Base-by-base conservation (phyloP, 805 yeast genomes). In the Myxozyma vanderwaltii region DNA sequence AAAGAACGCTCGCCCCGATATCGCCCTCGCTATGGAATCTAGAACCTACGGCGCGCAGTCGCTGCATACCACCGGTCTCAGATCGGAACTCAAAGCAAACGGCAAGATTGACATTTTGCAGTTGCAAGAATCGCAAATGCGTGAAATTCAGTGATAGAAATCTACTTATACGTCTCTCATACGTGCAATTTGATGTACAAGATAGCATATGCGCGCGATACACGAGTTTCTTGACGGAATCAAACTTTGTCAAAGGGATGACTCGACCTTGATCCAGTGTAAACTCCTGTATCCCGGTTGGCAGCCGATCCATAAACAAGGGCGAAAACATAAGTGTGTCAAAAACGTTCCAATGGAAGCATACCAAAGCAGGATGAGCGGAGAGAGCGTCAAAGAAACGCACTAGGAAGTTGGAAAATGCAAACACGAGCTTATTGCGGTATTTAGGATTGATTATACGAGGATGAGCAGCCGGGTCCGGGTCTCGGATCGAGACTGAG, bases 331-430 rank as follows among this genome's bases (percentile, higher is more conserved):
- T 48, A n/a, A 61, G 49, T 4, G 64, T 61, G 39, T 61, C 64
- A 35, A 61, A 61, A 8, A 61, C 64, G 36, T 61, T 61, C 64
- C 64, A 61, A 21, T 58, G 63, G 47, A 61, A 61, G n/a, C 44
- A 29, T 4, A 12, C 50, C n/a, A 61, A 45, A 0, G 27, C 3
- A 4, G 41, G 10, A 23, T 59, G 60, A 15, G 24, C 39, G 5
- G 59, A 33, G 19, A 61, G 45, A 6, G 51, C 58, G 6, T 38
- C 47, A 33, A 59, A 54, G 24, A 61, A 49, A 17, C 36, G 19
- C 39, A 56, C 48, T 6, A 61, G 54, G 38, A 49, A 61, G 21
- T 58, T 54, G 5, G 54, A 55, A 21, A 59, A 61, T 50, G 55
- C 54, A 17, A 59, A 60, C 19, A 61, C 54, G 17, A 61, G 57